Base-by-base conservation (phyloP, 169 alveolate species). In the Plasmodium coatneyi region DNA sequence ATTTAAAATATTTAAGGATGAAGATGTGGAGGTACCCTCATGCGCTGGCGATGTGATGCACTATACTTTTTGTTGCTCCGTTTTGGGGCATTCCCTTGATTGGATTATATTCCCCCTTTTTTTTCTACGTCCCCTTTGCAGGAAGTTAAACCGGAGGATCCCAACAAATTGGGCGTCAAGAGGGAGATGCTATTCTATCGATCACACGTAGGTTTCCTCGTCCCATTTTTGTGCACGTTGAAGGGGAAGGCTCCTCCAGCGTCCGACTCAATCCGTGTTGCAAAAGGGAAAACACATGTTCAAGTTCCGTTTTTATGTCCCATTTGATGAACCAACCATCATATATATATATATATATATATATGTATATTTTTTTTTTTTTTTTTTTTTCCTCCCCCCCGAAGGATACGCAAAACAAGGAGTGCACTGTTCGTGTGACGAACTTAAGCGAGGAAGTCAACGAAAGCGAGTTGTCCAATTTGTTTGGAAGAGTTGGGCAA, bases 351-450 rank as follows among this genome's bases (percentile, higher is more conserved):
- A 34, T 3, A 34, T 34, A 3, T 3, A 34, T 34, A 34, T 34
- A 34, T 34, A 34, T 3, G n/a, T n/a, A n/a, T 56, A 39, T 60
- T 76, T 22, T 32, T 78, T 92, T 66, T 93, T 70, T 49, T 87
- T 60, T 83, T 92, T 81, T 82, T 92, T 22, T 49, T 82, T 66
- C 56, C 43, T n/a, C 71, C 87, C 60, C 76, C 92, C 60, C 71
- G 82, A 12, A 83, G 82, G 82, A 89, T 5, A 71, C 92, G 25
- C 96, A 92, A 54, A 87, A 96, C 84, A 98, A 97, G 76, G 99
- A 97, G 76, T 96, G 97, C 92, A 97, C 99, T 19, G 96, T 97
- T 82, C 95, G 98, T 52, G 98, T 97, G 80, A 97, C 99, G 71
- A 97, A 97, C 93, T 84, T 97, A 32, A 96, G 98, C 56, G 99